Conservation (phyloP, 2,329 filamentous ascomycete genomes). For the Metarhizium sp. region DNA sequence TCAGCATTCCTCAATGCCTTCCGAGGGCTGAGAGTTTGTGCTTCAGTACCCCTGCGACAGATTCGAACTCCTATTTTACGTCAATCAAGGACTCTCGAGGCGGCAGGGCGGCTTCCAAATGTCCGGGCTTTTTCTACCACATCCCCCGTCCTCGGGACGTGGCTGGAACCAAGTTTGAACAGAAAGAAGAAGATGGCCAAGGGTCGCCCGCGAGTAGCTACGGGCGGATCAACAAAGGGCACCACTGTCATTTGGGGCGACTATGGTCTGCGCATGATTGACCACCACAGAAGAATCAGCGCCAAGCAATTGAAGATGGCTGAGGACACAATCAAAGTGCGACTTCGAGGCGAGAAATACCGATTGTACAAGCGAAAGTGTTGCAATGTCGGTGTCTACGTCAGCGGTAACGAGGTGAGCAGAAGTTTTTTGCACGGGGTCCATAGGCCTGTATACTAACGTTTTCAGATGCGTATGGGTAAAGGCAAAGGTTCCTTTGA, state of each 20-base stretch:
- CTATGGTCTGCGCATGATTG: constrained; percentile 86
- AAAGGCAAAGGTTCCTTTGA: constrained; percentile 98
- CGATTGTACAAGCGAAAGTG: constrained; percentile 83
- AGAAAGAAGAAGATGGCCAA: constrained; percentile 86
- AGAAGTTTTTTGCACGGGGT: neutral
- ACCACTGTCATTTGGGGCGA: constrained; percentile 96
- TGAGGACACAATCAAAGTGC: constrained; percentile 84
- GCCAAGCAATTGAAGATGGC: constrained; percentile 80
- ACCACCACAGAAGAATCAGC: constrained; percentile 86
- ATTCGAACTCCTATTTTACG: constrained; percentile 22
- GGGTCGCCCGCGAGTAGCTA: constrained; percentile 77
- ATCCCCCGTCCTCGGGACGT: constrained; percentile 49
- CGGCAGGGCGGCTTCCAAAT: constrained; percentile 31
- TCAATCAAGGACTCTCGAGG: constrained; percentile 18
- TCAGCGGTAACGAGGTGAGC: constrained; percentile 78
- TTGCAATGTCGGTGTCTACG: constrained; percentile 91
- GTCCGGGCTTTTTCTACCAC: constrained; percentile 67
- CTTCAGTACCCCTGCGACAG: constrained; percentile 29
- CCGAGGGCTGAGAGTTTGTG: constrained; percentile 36
- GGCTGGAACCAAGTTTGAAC: constrained; percentile 70
- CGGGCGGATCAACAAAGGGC: constrained; percentile 82
- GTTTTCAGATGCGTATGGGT: constrained; percentile 76
- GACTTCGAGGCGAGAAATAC: constrained; percentile 85
- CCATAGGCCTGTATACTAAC: neutral
- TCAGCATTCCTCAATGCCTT: constrained; percentile 41